Conservation (phyloP, 1,284 basidiomycete genomes). For the Mycena citricolor region DNA sequence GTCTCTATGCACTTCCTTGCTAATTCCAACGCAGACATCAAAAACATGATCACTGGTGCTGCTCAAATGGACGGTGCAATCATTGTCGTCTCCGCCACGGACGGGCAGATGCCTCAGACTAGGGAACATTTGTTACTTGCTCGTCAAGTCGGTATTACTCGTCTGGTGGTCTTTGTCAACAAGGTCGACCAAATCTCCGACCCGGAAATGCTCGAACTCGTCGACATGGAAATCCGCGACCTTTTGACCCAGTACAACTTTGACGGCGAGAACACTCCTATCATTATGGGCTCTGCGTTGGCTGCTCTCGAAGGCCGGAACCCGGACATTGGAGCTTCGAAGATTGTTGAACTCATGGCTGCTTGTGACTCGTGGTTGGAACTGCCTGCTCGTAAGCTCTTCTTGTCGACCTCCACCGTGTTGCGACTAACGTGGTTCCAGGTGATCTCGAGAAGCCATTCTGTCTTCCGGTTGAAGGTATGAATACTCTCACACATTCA, state of each 20-base stretch:
- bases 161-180: conserved; percentile 99
- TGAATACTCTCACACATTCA: conserved; percentile 1
- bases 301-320: conserved; percentile 90
- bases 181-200: conserved; percentile 98
- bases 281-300: conserved; percentile 95
- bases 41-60: conserved; percentile 99
- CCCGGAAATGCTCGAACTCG: conserved; percentile 98
- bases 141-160: conserved; percentile 98
- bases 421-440: conserved; percentile 33
- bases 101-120: conserved; percentile 99
- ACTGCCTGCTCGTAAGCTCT: conserved; percentile 80
- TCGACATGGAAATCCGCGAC: conserved; percentile 99
- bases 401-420: conserved; percentile 2
- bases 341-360: conserved; percentile 84
- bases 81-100: conserved; percentile 97
- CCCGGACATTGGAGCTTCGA: conserved; percentile 76
- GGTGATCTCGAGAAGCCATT: conserved; percentile 98
- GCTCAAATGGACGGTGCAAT: conserved; percentile 99
- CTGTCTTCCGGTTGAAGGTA: conserved; percentile 92
- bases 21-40: conserved; percentile 60
- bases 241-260: conserved; percentile 92
- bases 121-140: conserved; percentile 97
- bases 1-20: background rate
- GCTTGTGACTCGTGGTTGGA: conserved; percentile 96
- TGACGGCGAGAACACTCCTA: conserved; percentile 96